Evolutionary conservation across 441 rosid genomes (phyloP).

Genomic region (Brassica hybrid): DNA sequence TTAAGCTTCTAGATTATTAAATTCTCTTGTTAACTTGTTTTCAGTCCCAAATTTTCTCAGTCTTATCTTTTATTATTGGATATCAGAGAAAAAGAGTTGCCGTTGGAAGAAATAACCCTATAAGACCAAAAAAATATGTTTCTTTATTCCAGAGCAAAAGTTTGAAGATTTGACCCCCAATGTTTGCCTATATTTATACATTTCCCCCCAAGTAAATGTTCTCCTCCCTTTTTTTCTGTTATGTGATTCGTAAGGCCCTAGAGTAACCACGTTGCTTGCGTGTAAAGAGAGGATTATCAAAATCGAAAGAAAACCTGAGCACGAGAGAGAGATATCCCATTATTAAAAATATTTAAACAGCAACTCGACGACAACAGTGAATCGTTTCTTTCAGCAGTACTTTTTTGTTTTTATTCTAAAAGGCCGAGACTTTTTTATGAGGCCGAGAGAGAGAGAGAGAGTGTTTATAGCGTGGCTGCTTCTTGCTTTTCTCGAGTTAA

Average conservation of each 20-base stretch:
- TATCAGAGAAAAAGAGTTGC: no score
- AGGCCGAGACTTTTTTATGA: conserved; percentile 51
- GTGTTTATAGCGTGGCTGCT: conserved; percentile 14
- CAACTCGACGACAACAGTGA: conserved; percentile 23
- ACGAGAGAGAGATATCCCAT: background rate
- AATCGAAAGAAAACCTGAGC: conserved; percentile 18
- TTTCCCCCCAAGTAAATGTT: background rate
- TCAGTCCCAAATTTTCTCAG: no score
- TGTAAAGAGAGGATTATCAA: conserved; percentile 38
- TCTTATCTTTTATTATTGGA: no score
- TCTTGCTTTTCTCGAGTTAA: conserved; percentile 35
- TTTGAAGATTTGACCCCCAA: conserved; percentile 19
- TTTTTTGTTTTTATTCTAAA: conserved; percentile 38
- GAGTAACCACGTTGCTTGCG: conserved; percentile 47
- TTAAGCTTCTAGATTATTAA: no score
- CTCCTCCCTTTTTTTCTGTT: conserved; percentile 9
- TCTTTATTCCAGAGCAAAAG: conserved; percentile 28
- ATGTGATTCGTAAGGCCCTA: conserved; percentile 20
- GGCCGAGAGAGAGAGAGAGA: conserved; percentile 48
- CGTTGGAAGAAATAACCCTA: no score
- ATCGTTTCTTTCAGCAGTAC: conserved; percentile 41
- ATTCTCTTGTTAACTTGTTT: no score
- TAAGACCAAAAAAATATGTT: background rate
- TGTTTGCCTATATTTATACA: conserved; percentile 36
- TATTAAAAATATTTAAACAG: background rate